Evolutionary conservation across 108 stramenopile species (phyloP).

Genomic region (Stephanodiscus minutulus): DNA sequence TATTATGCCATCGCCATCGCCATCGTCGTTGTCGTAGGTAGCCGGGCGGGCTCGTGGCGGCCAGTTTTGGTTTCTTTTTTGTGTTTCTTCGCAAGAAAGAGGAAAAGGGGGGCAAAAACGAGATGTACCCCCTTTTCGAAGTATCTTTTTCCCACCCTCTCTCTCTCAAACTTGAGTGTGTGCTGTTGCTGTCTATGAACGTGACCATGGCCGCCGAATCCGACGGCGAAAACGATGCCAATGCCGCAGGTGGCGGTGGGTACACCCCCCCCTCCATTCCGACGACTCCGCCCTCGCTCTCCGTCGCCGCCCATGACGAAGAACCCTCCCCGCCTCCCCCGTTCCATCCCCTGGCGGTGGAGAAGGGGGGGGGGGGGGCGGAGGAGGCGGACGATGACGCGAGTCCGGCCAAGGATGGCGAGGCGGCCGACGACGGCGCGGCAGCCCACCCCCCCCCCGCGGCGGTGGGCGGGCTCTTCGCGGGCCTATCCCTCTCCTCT

Average conservation of each 20-base stretch:
- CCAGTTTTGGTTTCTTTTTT: too few species aligned
- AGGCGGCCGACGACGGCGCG: neutral
- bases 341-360: neutral
- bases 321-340: neutral
- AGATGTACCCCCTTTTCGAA: too few species aligned
- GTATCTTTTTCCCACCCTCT: too few species aligned
- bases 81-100: too few species aligned
- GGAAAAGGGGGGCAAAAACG: too few species aligned
- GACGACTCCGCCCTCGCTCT: neutral
- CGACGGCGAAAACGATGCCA: neutral
- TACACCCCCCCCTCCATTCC: slow-evolving; percentile 17
- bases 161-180: too few species aligned
- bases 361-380: neutral
- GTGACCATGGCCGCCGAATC: slow-evolving; percentile 8
- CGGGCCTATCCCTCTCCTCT: slow-evolving; percentile 29
- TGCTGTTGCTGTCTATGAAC: too few species aligned
- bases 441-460: neutral
- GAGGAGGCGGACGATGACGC: neutral
- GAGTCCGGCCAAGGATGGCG: neutral
- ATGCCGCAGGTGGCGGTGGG: neutral
- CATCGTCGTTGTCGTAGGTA: too few species aligned
- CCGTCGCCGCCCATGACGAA: neutral
- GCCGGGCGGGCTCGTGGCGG: too few species aligned
- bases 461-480: slow-evolving; percentile 26
- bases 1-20: too few species aligned